phyloP scores from a whole-genome alignment of 169 alveolate species.

The Plasmodium cynomolgi region DNA sequence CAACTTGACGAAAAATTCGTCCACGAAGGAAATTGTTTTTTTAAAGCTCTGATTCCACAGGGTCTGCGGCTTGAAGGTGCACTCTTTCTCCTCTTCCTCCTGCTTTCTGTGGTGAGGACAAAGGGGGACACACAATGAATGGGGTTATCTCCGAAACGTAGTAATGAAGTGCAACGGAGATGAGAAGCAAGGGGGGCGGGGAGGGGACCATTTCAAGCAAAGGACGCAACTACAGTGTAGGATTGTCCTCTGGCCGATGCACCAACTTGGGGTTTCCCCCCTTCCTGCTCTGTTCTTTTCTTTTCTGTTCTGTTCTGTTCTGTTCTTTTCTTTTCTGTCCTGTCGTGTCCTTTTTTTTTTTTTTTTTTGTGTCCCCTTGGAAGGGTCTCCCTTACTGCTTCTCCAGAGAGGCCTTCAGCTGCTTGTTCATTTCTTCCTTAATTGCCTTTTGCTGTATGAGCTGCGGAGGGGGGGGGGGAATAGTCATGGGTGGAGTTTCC shows the following conservation, averaged over 20 bases:
- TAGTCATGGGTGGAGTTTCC: background rate
- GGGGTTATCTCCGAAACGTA: background rate
- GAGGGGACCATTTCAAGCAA: background rate
- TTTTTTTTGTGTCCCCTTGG: background rate
- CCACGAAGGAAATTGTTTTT: slow-evolving; percentile 66
- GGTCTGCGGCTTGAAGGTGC: slow-evolving; percentile 70
- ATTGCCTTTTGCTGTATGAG: slow-evolving; percentile 72
- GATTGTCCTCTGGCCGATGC: background rate
- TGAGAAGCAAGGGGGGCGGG: background rate
- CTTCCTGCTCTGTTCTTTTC: background rate
- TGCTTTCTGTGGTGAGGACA: slow-evolving; percentile 25
- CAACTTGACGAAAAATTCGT: slow-evolving; percentile 56
- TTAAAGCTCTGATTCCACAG: slow-evolving; percentile 70
- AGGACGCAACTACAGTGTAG: background rate
- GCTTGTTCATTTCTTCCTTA: slow-evolving; percentile 66
- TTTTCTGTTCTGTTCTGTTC: background rate
- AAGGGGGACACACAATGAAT: background rate
- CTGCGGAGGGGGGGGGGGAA: background rate
- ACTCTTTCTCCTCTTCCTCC: slow-evolving; percentile 67
- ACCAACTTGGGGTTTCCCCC: background rate
- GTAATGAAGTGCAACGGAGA: background rate
- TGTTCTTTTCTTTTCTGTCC: too few relatives aligned
- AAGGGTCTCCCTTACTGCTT: slow-evolving; percentile 27
- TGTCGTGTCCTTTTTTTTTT: background rate
- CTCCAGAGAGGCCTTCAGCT: slow-evolving; percentile 62